phyloP scores from a whole-genome alignment of 2,329 filamentous ascomycete genomes.

The Annulohypoxylon truncatum region DNA sequence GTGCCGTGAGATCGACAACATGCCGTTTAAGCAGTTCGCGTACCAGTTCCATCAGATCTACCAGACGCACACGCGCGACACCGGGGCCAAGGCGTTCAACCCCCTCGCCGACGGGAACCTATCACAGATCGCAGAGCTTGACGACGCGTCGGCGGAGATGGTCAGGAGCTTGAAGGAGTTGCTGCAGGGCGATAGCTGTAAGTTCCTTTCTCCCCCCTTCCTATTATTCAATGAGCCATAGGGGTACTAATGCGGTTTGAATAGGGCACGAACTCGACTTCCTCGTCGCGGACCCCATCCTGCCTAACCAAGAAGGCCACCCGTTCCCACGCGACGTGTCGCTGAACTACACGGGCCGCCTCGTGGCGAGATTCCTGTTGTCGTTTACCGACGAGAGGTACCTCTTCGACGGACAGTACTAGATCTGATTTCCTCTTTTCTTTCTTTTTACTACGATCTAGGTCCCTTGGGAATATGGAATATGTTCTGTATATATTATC shows the following conservation, averaged over 20 bases:
- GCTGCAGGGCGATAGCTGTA: conserved; percentile 58
- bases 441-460: not conserved
- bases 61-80: conserved; percentile 65
- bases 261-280: conserved; percentile 57
- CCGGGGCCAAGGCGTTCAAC: conserved; percentile 64
- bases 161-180: conserved; percentile 59
- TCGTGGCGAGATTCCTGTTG: conserved; percentile 65
- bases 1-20: conserved; percentile 65
- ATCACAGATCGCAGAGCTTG: conserved; percentile 57
- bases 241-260: conserved; percentile 23
- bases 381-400: conserved; percentile 64
- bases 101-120: conserved; percentile 61
- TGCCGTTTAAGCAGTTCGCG: conserved; percentile 70
- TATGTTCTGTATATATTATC: not conserved
- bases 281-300: conserved; percentile 59
- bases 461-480: not conserved
- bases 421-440: not conserved
- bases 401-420: conserved; percentile 57
- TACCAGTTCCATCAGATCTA: conserved; percentile 71
- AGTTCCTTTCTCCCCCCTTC: conserved; percentile 44
- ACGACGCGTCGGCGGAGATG: conserved; percentile 59
- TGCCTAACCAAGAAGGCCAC: conserved; percentile 59
- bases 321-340: conserved; percentile 61
- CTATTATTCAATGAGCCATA: conserved; percentile 6
- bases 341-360: conserved; percentile 63